Evolutionary conservation across 306 rosid species (phyloP).

Genomic region (Canavalia ensiformis): DNA sequence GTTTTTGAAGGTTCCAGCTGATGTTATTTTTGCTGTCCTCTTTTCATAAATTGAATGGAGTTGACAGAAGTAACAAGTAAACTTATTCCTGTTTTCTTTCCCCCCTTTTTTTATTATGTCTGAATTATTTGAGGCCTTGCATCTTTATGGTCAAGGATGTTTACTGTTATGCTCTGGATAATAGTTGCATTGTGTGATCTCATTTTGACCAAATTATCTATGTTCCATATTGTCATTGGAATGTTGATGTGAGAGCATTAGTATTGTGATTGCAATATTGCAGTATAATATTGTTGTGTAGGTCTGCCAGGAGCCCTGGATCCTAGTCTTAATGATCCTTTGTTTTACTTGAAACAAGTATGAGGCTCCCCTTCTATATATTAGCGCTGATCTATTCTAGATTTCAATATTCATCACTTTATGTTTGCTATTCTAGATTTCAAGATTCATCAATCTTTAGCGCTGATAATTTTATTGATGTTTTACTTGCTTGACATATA

Average conservation of each 20-base stretch:
- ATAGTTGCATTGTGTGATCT: conserved; percentile 8
- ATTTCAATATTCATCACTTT: background rate
- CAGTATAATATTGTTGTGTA: background rate
- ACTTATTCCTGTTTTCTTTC: background rate
- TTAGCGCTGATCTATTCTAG: background rate
- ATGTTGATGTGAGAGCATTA: conserved; percentile 16
- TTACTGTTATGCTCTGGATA: conserved; percentile 20
- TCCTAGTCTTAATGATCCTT: conserved; percentile 17
- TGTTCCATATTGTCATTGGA: background rate
- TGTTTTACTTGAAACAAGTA: conserved; percentile 13
- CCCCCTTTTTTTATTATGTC: background rate
- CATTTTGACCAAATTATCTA: background rate
- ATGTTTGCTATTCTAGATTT: background rate
- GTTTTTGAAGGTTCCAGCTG: conserved; percentile 30
- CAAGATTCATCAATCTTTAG: background rate
- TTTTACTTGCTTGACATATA: conserved; percentile 6
- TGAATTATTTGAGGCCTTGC: conserved; percentile 17
- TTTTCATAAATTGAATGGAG: conserved; percentile 17
- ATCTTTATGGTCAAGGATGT: conserved; percentile 1
- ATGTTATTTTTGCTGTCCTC: background rate
- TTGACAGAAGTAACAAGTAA: background rate
- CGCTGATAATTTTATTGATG: background rate
- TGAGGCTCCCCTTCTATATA: background rate
- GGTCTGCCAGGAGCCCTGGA: background rate
- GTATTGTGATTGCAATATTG: background rate